Conservation (phyloP, 257 asterid genomes). For the Rauvolfia tetraphylla region DNA sequence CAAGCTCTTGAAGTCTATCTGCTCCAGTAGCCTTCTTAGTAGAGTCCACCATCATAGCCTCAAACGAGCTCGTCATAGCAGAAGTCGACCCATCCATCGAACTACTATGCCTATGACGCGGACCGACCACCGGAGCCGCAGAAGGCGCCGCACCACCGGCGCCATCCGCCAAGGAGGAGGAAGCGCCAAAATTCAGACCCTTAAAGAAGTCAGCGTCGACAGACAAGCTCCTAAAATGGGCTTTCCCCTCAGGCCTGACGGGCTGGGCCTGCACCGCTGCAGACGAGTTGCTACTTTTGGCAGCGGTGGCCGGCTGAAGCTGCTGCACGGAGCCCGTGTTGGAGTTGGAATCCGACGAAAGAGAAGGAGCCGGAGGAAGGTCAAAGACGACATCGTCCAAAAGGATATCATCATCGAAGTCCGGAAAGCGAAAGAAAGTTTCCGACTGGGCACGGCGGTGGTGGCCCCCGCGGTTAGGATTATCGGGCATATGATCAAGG, state of each 20-base stretch:
- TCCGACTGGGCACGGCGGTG: conserved; percentile 95
- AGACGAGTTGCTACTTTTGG: background rate
- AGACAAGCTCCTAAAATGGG: conserved; percentile 74
- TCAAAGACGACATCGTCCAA: conserved; percentile 61
- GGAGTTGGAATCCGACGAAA: conserved; percentile 13
- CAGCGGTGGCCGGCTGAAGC: conserved; percentile 15
- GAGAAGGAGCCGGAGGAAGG: conserved; percentile 39
- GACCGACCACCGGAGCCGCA: conserved; percentile 25
- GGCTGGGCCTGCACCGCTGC: conserved; percentile 25
- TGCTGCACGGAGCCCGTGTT: conserved; percentile 2
- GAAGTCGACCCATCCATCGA: conserved; percentile 76
- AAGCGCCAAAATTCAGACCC: conserved; percentile 53
- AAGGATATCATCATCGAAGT: conserved; percentile 60
- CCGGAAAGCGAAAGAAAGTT: conserved; percentile 75
- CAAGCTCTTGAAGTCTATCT: conserved; percentile 74
- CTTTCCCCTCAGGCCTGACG: conserved; percentile 25
- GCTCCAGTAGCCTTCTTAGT: conserved; percentile 67
- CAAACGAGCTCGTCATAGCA: conserved; percentile 51
- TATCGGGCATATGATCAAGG: conserved; percentile 75
- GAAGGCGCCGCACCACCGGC: conserved; percentile 20
- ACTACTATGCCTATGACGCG: conserved; percentile 64
- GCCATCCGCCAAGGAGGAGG: conserved; percentile 26
- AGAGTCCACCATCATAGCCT: conserved; percentile 42
- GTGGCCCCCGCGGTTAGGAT: conserved; percentile 57
- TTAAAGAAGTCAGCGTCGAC: conserved; percentile 85